A percentile compares a stretch with the other conserved stretches of the same genome.
Conservation (phyloP, 2,329 filamentous ascomycete genomes). For the Ilyonectria robusta region DNA sequence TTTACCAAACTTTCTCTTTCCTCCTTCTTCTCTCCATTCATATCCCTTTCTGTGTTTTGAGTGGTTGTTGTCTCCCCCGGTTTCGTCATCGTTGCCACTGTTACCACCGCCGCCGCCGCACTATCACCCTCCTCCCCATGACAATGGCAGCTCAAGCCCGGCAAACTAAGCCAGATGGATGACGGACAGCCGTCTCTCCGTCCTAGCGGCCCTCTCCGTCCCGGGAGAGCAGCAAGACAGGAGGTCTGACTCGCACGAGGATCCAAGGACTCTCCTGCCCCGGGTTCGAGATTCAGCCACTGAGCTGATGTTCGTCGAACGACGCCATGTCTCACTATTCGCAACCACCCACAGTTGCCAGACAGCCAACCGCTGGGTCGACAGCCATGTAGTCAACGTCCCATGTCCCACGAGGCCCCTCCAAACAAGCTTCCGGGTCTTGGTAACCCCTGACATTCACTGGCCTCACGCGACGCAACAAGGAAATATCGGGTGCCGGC, state of each 20-base stretch:
- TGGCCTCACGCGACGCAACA: slow-evolving; percentile 28
- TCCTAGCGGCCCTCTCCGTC: slow-evolving; percentile 2
- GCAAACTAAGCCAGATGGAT: background rate
- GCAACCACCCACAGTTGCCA: slow-evolving; percentile 11
- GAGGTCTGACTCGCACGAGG: slow-evolving; percentile 26
- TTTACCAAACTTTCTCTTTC: background rate
- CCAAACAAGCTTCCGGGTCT: slow-evolving; percentile 17
- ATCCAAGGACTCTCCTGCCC: background rate
- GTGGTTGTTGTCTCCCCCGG: slow-evolving; percentile 9
- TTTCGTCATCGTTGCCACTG: slow-evolving; percentile 13
- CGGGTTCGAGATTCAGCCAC: slow-evolving; percentile 45
- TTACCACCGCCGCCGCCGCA: background rate
- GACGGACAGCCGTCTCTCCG: background rate
- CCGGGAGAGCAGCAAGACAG: slow-evolving; percentile 11
- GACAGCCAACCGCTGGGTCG: slow-evolving; percentile 25
- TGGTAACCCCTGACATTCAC: background rate
- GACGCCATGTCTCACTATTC: slow-evolving; percentile 40
- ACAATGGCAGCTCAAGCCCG: background rate
- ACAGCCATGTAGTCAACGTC: slow-evolving; percentile 26
- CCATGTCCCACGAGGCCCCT: slow-evolving; percentile 15
- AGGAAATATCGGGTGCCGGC: slow-evolving; percentile 17
- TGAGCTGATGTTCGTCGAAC: slow-evolving; percentile 42
- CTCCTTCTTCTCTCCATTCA: background rate
- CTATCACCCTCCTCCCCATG: background rate
- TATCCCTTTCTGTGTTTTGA: background rate